These are phyloP conservation scores for Cercospora berteroae DNA, from an alignment of 2,329 filamentous ascomycete species.

Conservation along the genomic window DNA sequence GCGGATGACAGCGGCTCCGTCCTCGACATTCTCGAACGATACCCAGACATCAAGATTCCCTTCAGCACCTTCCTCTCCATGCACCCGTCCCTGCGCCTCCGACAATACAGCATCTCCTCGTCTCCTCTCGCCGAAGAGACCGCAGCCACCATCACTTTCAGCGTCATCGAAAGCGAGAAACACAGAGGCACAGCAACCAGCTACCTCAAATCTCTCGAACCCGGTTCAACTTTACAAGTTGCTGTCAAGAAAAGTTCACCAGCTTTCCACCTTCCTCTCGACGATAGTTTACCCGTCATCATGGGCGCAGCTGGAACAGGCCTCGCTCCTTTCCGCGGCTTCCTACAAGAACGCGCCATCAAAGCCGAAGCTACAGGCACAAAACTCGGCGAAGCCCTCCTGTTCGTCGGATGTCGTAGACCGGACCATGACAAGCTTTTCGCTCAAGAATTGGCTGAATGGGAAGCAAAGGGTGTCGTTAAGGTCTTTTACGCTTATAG, in stretches of 20 bases:
- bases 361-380: slow-evolving; percentile 47
- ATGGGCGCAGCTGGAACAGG: slow-evolving; percentile 54
- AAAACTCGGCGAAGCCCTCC: slow-evolving; percentile 57
- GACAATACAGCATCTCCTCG: slow-evolving; percentile 30
- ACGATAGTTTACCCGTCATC: slow-evolving; percentile 47
- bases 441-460: slow-evolving; percentile 56
- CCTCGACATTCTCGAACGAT: slow-evolving; percentile 66
- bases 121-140: slow-evolving; percentile 40
- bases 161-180: slow-evolving; percentile 38
- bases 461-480: slow-evolving; percentile 62
- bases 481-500: slow-evolving; percentile 62
- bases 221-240: slow-evolving; percentile 55
- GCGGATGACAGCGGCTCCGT: slow-evolving; percentile 56
- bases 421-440: slow-evolving; percentile 61
- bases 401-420: slow-evolving; percentile 64
- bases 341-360: slow-evolving; percentile 42
- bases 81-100: slow-evolving; percentile 66
- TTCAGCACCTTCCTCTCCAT: slow-evolving; percentile 65
- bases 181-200: slow-evolving; percentile 40
- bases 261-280: slow-evolving; percentile 49
- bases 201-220: slow-evolving; percentile 39
- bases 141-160: slow-evolving; percentile 40
- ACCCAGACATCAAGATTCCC: slow-evolving; percentile 58
- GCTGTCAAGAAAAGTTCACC: slow-evolving; percentile 42
- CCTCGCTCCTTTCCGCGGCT: slow-evolving; percentile 47